phyloP scores from a whole-genome alignment of 768 basidiomycete genomes.

The Pleurotus cornucopiae region DNA sequence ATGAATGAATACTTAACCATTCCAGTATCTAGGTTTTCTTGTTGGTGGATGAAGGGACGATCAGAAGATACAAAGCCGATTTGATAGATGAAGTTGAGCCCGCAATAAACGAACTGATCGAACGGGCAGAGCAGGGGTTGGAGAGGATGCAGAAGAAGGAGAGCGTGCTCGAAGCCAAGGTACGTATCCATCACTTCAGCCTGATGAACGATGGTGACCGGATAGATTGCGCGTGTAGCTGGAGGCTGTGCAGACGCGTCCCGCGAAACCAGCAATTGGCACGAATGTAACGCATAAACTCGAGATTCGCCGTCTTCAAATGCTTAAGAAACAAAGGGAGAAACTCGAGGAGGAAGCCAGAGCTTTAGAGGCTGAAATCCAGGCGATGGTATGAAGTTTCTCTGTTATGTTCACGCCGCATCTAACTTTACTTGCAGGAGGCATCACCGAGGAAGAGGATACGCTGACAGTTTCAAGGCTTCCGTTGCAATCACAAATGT shows the following conservation, averaged over 20 bases:
- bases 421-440: neutral
- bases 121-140: slow-evolving; percentile 67
- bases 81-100: slow-evolving; percentile 81
- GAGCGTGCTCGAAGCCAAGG: slow-evolving; percentile 59
- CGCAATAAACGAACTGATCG: slow-evolving; percentile 69
- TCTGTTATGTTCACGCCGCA: neutral
- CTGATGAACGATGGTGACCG: neutral
- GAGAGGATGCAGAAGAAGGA: slow-evolving; percentile 60
- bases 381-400: slow-evolving; percentile 39
- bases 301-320: slow-evolving; percentile 61
- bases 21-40: slow-evolving; percentile 55
- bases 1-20: neutral
- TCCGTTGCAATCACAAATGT: too few relatives aligned
- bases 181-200: slow-evolving; percentile 18
- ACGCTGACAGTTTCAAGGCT: neutral
- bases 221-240: slow-evolving; percentile 33
- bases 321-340: slow-evolving; percentile 62
- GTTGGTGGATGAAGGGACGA: slow-evolving; percentile 66
- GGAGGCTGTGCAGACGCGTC: slow-evolving; percentile 47
- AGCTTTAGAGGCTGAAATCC: slow-evolving; percentile 58
- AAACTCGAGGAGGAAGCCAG: slow-evolving; percentile 61
- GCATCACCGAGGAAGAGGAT: slow-evolving; percentile 1
- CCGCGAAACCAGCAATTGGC: slow-evolving; percentile 38
- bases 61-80: slow-evolving; percentile 71
- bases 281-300: slow-evolving; percentile 58